Conservation (phyloP, 108 stramenopile genomes). For the Poteriospumella lacustris region DNA sequence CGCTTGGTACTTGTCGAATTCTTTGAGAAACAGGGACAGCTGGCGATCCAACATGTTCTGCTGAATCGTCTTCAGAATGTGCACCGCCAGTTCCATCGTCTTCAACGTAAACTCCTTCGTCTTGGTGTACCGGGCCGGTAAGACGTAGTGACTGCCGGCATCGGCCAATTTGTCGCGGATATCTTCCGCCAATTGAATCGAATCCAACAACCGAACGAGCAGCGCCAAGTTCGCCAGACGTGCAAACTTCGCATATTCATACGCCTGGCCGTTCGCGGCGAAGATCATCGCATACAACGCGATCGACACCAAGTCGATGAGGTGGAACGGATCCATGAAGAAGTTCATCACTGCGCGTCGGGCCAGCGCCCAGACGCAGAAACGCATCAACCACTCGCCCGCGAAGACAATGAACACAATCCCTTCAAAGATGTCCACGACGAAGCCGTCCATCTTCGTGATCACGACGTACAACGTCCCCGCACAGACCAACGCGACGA, state of each 20-base stretch:
- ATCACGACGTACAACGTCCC: neutral
- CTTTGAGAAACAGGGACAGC: neutral
- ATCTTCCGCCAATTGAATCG: too few species aligned
- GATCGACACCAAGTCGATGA: neutral
- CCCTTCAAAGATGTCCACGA: neutral
- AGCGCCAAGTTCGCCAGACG: too few species aligned
- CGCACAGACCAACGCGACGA: neutral
- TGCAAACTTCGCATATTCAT: too few species aligned
- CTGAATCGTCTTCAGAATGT: neutral
- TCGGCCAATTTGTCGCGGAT: too few species aligned
- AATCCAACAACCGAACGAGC: too few species aligned
- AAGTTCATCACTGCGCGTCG: neutral
- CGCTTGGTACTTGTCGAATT: neutral
- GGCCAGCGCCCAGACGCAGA: neutral
- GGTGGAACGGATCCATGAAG: neutral
- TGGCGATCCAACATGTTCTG: neutral
- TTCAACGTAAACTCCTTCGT: neutral
- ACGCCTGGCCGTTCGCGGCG: too few species aligned
- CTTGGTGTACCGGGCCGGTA: conserved; percentile 17
- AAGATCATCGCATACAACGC: neutral
- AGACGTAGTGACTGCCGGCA: too few species aligned
- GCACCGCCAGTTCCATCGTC: conserved; percentile 11
- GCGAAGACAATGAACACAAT: neutral
- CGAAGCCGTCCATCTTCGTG: neutral
- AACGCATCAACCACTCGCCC: neutral